These are phyloP conservation scores for Capsicum pubescens DNA, from an alignment of 257 asterid genomes.

Conservation along the genomic window DNA sequence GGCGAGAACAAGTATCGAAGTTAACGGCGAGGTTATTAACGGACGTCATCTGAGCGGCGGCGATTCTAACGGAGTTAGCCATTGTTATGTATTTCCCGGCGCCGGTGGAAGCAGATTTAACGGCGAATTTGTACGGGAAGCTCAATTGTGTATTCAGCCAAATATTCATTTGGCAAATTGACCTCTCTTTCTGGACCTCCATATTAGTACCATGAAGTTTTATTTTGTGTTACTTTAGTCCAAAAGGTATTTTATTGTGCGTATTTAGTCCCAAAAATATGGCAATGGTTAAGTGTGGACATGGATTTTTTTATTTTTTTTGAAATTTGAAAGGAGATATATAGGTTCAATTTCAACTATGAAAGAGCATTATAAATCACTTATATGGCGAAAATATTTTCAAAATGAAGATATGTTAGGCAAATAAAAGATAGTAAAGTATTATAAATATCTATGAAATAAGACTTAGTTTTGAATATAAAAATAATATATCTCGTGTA, in stretches of 20 bases:
- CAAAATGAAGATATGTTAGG: too few species aligned
- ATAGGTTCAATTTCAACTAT: too few species aligned
- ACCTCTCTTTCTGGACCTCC: not conserved
- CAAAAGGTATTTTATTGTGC: not conserved
- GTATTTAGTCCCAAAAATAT: not conserved
- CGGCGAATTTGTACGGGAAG: not conserved
- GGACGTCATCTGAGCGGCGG: constrained; percentile 98
- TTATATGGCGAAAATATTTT: too few species aligned
- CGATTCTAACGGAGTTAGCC: constrained; percentile 70
- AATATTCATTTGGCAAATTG: not conserved
- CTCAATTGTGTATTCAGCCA: not conserved
- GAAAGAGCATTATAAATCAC: too few species aligned
- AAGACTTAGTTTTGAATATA: too few species aligned
- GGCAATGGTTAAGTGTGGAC: too few species aligned
- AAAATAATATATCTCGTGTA: too few species aligned
- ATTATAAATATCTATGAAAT: too few species aligned
- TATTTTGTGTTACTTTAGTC: not conserved
- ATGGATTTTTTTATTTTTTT: too few species aligned
- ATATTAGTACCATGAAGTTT: not conserved
- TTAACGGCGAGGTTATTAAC: constrained; percentile 72
- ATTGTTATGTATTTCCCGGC: constrained; percentile 47
- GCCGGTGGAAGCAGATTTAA: constrained; percentile 7
- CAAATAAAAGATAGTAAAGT: too few species aligned
- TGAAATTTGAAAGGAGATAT: too few species aligned
- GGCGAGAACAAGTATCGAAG: constrained; percentile 83